Base-by-base conservation (phyloP, 805 yeast species). In the Schwanniomyces pseudopolymorphus region DNA sequence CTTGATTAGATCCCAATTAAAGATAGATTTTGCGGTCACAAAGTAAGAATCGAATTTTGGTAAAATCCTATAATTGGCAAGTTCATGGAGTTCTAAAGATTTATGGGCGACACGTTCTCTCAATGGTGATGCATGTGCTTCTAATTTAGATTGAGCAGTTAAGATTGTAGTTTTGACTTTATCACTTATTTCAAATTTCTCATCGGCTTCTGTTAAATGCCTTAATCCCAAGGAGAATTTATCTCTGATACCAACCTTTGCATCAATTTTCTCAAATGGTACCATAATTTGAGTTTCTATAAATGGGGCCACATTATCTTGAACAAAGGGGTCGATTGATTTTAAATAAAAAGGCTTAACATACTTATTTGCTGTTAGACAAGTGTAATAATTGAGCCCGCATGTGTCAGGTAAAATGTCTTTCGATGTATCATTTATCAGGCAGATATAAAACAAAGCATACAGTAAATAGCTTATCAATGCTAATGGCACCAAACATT, bases 381-480 rank as follows among this genome's bases (percentile, higher is more conserved):
- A 44, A 5, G 43, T 44, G 26, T 44, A 39, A 31, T 43, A 43
- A 43, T n/a, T 20, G 5, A 44, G 7, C 13, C 39, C 43, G 10
- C 35, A 31, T 13, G 39, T 16, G 13, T 37, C 20, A 28, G 43
- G 43, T 31, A 39, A n/a, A 16, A n/a, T 11, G 21, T 36, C 21
- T 27, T 16, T 26, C 17, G 33, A 20, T 28, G 27, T 6, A 38
- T 43, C 36, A 28, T 17, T 24, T 25, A 43, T 37, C 14, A 47
- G 47, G 27, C 48, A 44, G 25, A 42, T 33, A 26, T 31, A 14
- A 24, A 46, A 39, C 25, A 49, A 28, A 24, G 42, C 16, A 39
- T 49, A 49, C 9, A 43, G 19, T 21, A 45, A 38, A 33, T 49
- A 49, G 13, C 43, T 39, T n/a, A 46, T 33, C 9, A 46, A 14